phyloP scores from a whole-genome alignment of 495 filamentous ascomycete genomes.

The Daldinia vernicosa region DNA sequence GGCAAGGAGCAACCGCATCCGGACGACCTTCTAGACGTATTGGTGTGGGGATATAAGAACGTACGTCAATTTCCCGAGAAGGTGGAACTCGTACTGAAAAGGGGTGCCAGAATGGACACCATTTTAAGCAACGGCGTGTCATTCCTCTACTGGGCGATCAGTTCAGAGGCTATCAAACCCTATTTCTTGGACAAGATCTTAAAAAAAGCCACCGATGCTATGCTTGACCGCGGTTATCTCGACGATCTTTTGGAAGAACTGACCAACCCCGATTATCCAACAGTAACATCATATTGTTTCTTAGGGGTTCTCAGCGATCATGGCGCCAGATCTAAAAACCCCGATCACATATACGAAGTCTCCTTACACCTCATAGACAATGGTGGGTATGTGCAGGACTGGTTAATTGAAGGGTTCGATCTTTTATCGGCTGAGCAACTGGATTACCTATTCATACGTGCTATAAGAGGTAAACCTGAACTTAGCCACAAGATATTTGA shows the following conservation, averaged over 20 bases:
- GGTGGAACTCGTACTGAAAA: background rate
- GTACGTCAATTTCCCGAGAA: background rate
- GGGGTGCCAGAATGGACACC: background rate
- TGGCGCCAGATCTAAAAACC: background rate
- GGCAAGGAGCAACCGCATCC: background rate
- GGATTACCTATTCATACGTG: background rate
- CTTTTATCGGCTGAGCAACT: background rate
- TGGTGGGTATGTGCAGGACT: background rate
- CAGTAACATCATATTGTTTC: too few species aligned
- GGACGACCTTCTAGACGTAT: background rate
- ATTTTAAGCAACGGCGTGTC: background rate
- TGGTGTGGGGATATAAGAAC: background rate
- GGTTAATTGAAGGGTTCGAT: background rate
- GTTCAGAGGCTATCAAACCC: background rate
- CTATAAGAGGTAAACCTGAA: too few species aligned
- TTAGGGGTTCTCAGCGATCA: background rate
- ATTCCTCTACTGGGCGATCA: background rate
- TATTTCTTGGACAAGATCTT: background rate
- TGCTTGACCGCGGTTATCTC: background rate
- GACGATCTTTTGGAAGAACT: background rate
- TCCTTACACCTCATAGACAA: background rate
- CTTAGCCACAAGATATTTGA: too few species aligned
- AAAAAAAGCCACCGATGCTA: background rate
- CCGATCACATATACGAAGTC: background rate
- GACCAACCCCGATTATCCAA: rapidly evolving